phyloP scores from a whole-genome alignment of 1,284 basidiomycete genomes.

The Hemileia vastatrix region DNA sequence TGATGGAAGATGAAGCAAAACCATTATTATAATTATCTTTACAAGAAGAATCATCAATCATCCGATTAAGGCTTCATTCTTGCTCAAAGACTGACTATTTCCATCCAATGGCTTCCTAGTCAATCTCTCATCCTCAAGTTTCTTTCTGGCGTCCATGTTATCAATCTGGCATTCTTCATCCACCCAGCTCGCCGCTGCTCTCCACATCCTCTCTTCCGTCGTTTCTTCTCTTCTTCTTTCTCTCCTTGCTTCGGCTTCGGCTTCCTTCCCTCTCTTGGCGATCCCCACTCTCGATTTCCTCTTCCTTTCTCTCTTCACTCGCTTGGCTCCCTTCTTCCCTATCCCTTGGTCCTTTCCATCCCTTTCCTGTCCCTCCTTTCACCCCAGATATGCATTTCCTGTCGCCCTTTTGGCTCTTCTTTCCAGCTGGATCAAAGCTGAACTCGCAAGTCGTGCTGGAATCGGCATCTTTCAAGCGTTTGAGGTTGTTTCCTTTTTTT shows the following conservation, averaged over 20 bases:
- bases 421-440: neutral
- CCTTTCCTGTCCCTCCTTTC: neutral
- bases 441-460: neutral
- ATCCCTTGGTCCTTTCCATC: neutral
- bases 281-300: conserved; percentile 4
- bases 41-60: too few relatives aligned
- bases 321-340: neutral
- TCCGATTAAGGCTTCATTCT: too few relatives aligned
- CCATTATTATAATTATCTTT: too few relatives aligned
- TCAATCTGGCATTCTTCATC: too few relatives aligned
- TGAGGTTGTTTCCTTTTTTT: neutral
- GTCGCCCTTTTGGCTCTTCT: neutral
- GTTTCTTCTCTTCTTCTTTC: conserved; percentile 2
- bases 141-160: too few relatives aligned
- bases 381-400: conserved; percentile 1
- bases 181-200: too few relatives aligned
- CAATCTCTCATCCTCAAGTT: too few relatives aligned
- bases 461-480: conserved; percentile 11
- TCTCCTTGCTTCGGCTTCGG: neutral
- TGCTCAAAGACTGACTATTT: too few relatives aligned
- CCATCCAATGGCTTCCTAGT: too few relatives aligned
- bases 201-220: neutral
- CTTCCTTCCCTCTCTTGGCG: neutral
- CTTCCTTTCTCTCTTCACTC: conserved; percentile 1
- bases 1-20: too few relatives aligned